Evolutionary conservation across 768 basidiomycete genomes (phyloP), one percentile per base, ranked within the genome.

Genomic region (Imleria badia): DNA sequence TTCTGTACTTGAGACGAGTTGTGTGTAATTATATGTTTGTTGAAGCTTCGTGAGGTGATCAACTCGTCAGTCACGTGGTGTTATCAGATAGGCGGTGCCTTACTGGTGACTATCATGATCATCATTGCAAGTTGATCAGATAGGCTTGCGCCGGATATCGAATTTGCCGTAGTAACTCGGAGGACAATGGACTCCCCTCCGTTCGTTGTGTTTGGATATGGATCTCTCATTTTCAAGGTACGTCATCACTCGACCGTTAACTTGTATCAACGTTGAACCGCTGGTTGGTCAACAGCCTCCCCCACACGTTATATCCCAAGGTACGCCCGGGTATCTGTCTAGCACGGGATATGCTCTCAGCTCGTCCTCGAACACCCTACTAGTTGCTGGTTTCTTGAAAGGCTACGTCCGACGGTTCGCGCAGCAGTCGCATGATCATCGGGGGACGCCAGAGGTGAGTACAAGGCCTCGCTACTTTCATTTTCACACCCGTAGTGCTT

Each of bases 371-470:
- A 22, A 44, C 19, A 7, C 11, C 15, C 1, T 9, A 5, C 34
- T 19, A 88, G 90, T 78, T 0, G 78, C 90, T 0, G 94, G 94
- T 11, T 97, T 87, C 64, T 75, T 97, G 60, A 96, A 94, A 72
- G 91, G 91, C 33, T 94, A 93, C 56, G 90, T 95, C 0, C 82
- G 94, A 2, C 77, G 94, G 26, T 97, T 97, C 63, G 91, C 94
- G 0, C 93, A 96, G 72, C 82, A 83, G 66, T 95, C 92, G 52
- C 90, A 93, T 67, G 94, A 98, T 66, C 94, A 98, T 71, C 81
- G 94, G 12, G 94, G 94, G 19, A 95, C 93, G 0, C 89, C 85
- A 3, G 87, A 93, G 75, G 87, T 89, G 36, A 48, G 71, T 52
- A 6, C 31, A 8, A 2, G 2, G 3, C 12, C 2, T 33, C 43